Evolutionary conservation across 164 flowering plant species (phyloP).

Genomic region (Stephania cephalantha): DNA sequence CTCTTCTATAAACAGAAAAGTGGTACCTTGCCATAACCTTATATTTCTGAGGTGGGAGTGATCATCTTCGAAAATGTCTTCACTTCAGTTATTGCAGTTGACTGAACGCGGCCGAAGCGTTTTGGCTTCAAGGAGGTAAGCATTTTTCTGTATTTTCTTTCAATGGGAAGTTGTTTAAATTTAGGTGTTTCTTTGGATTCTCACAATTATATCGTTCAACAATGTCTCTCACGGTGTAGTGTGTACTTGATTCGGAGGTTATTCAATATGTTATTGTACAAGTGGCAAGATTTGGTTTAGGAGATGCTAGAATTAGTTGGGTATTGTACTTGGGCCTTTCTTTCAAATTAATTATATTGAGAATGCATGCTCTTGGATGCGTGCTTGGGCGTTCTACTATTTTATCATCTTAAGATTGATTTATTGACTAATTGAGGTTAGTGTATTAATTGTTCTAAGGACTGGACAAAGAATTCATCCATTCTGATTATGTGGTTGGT

Average conservation of each 20-base stretch:
- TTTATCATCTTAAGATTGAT: too few species aligned
- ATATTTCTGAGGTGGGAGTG: slow-evolving; percentile 9
- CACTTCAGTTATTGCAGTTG: slow-evolving; percentile 81
- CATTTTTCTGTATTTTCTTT: neutral
- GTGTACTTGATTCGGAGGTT: neutral
- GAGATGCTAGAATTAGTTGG: too few species aligned
- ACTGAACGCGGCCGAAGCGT: slow-evolving; percentile 79
- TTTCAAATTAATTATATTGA: too few species aligned
- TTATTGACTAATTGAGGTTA: too few species aligned
- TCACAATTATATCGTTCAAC: neutral
- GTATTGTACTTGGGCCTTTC: too few species aligned
- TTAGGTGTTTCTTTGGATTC: neutral
- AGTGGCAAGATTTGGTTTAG: neutral
- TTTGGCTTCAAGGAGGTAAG: slow-evolving; percentile 75
- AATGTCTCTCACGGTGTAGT: neutral
- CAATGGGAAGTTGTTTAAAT: neutral
- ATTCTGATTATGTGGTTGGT: too few species aligned
- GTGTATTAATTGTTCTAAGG: too few species aligned
- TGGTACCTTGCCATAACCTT: neutral
- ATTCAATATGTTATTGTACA: neutral
- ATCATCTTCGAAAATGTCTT: slow-evolving; percentile 50
- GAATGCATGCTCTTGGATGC: too few species aligned
- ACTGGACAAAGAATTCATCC: too few species aligned
- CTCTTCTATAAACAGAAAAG: slow-evolving; percentile 4
- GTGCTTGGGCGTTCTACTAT: too few species aligned